Conservation (phyloP, 768 basidiomycete species). For the Tylopilus subfusipes region DNA sequence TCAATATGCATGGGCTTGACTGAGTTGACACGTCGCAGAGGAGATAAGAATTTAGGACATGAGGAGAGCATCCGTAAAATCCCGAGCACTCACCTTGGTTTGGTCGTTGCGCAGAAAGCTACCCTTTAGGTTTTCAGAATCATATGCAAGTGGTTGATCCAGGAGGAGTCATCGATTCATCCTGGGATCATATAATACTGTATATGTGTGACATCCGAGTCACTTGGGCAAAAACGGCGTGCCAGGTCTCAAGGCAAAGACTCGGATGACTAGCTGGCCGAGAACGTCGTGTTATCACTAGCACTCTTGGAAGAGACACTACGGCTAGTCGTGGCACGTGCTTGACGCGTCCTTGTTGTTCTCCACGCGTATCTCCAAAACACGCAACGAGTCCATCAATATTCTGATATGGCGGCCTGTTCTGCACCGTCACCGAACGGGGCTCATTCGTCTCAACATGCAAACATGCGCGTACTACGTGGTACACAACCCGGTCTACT, state of each 20-base stretch:
- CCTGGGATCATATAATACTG: too few relatives aligned
- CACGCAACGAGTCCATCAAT: too few relatives aligned
- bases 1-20: slow-evolving; percentile 14
- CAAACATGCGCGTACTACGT: slow-evolving; percentile 17
- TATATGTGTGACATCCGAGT: slow-evolving; percentile 1
- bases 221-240: not conserved
- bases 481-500: slow-evolving; percentile 62
- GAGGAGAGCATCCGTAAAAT: not conserved
- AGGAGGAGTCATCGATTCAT: slow-evolving; percentile 4
- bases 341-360: slow-evolving; percentile 2
- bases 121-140: not conserved
- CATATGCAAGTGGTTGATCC: not conserved
- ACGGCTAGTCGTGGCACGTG: too few relatives aligned
- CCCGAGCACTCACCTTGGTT: slow-evolving; percentile 1
- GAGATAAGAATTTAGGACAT: not conserved
- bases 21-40: slow-evolving; percentile 3
- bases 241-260: too few relatives aligned
- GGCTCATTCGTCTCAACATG: slow-evolving; percentile 6
- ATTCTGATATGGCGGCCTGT: slow-evolving; percentile 13
- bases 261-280: not conserved
- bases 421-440: slow-evolving; percentile 3
- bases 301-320: not conserved
- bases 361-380: too few relatives aligned
- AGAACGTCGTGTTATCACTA: not conserved
- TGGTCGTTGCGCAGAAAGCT: not conserved